phyloP scores from a whole-genome alignment of 2,329 filamentous ascomycete genomes.

The Alternaria rosae region DNA sequence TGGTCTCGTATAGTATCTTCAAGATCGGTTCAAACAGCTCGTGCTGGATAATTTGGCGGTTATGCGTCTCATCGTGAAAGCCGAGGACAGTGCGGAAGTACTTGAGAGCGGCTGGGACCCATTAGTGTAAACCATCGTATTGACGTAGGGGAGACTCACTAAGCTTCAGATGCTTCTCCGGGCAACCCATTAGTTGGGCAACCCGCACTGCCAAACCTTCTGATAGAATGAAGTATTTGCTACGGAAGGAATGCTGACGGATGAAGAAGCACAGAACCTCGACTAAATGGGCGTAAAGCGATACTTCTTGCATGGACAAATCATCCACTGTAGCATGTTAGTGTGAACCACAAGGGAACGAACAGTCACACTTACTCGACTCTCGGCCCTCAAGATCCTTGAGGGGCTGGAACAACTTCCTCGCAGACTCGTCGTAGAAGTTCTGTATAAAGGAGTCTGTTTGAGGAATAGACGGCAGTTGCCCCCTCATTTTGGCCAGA shows the following conservation, averaged over 20 bases:
- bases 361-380: conserved; percentile 52
- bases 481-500: conserved; percentile 65
- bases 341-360: background rate
- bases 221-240: conserved; percentile 85
- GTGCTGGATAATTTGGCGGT: conserved; percentile 82
- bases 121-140: conserved; percentile 14
- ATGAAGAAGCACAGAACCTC: conserved; percentile 96
- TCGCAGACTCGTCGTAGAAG: conserved; percentile 89
- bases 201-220: conserved; percentile 81
- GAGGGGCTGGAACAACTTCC: conserved; percentile 85
- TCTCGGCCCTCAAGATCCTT: conserved; percentile 76
- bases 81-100: conserved; percentile 89
- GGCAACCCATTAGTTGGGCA: conserved; percentile 79
- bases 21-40: conserved; percentile 84
- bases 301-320: conserved; percentile 82
- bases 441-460: conserved; percentile 85
- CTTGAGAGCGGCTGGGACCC: conserved; percentile 77
- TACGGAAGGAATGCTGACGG: conserved; percentile 83
- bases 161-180: conserved; percentile 91
- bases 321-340: conserved; percentile 65
- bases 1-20: conserved; percentile 80
- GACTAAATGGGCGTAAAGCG: conserved; percentile 88
- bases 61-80: conserved; percentile 90
- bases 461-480: conserved; percentile 65
- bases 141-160: conserved; percentile 61